Conservation (phyloP, 2,329 filamentous ascomycete species). For the Fusarium incarnatum region DNA sequence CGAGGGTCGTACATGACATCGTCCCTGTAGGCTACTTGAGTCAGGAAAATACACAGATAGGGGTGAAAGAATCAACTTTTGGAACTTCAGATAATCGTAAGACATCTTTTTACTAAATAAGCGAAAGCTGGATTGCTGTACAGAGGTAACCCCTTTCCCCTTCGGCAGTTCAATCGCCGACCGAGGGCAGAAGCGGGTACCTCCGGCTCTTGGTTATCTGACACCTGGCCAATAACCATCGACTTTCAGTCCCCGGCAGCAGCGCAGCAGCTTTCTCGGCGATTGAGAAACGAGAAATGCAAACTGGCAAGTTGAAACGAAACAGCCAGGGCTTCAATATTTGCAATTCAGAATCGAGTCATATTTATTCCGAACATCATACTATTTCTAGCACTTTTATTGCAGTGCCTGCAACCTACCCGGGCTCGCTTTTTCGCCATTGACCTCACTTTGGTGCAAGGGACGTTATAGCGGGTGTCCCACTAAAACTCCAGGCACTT, state of each 20-base stretch:
- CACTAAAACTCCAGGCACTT: neutral
- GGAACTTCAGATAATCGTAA: neutral
- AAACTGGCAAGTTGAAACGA: neutral
- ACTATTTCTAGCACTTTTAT: neutral
- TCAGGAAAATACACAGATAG: neutral
- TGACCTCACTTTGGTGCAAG: neutral
- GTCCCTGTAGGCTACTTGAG: neutral
- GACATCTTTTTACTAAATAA: neutral
- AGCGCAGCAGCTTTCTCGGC: neutral
- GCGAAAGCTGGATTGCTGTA: neutral
- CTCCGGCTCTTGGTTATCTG: neutral
- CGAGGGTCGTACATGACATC: neutral
- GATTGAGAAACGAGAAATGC: neutral
- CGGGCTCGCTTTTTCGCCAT: neutral
- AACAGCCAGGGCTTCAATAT: neutral
- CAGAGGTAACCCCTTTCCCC: neutral
- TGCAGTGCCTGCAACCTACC: neutral
- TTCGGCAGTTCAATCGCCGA: slow-evolving; percentile 10
- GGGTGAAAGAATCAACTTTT: too few relatives aligned
- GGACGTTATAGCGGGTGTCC: neutral
- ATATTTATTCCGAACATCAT: neutral
- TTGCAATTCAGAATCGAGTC: neutral
- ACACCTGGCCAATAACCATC: neutral
- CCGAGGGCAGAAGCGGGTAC: neutral
- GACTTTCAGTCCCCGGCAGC: neutral